Base-by-base conservation (phyloP, 805 yeast species). In the Cyberlindnera mississippiensis region DNA sequence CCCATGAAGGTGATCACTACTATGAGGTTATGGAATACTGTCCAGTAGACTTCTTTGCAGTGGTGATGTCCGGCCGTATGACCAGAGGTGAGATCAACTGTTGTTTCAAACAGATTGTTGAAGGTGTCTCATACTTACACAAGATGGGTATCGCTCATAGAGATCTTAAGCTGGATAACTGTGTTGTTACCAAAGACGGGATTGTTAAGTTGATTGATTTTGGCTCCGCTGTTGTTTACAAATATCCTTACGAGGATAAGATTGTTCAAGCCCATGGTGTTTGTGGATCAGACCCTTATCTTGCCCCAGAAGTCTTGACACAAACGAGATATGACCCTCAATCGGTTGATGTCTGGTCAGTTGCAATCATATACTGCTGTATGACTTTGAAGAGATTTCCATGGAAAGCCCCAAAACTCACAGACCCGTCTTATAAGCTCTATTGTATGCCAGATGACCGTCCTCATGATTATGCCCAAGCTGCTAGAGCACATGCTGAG, bases 21-120 rank as follows among this genome's bases (percentile, higher is more conserved):
- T 83, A 73, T 55, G 89, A 85, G 64, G 82, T 85, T 28, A 85
- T 85, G 93, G 93, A 85, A 61, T 85, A 83, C 55, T 85, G 90
- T 44, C 93, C 91, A 19, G 74, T 79, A 32, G 95, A 85, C 65
- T 84, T 85, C 61, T 85, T 85, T 59, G 88, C 89, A 0, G 88
- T 85, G 33, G 95, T 85, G 13, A 85, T 85, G 95, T 80, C 88
- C 4, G 90, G 89, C 18, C 74, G 79, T 53, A 83, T 85, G 90
- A 72, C 85, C 6, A 72, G 93, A 55, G 81, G 80, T 41, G 95
- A 85, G 60, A 83, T 85, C 50, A 85, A 85, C 56, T 85, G 95
- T 59, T 85, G 88, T 59, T 68, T 85, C 43, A 83, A 80, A 59
- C 95, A 85, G 63, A 72, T 85, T 32, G 67, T 78, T 30, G 73